Evolutionary conservation across 176 grass and related monocot species (phyloP), one percentile per base, ranked within the genome.

Genomic region (Eleusine indica): DNA sequence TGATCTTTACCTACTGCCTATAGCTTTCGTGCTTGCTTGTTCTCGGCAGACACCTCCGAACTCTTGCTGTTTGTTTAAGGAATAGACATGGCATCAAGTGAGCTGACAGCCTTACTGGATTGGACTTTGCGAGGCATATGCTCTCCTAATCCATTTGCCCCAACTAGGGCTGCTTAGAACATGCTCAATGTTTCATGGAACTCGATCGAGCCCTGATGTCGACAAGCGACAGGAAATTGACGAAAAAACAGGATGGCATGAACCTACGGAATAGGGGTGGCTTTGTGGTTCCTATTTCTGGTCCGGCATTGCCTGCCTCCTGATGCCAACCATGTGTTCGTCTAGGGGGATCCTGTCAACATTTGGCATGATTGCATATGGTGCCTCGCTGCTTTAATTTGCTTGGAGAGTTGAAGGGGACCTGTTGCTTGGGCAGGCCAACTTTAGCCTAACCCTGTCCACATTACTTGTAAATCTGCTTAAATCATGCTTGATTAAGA

Each of bases 41-140:
- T 85, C 28, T 71, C 44, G 28, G 66, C 66, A 77, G 83, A 65
- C 75, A 68, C 49, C 71, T 41, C 81, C 16, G 66, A 21, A 39
- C 82, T 41, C 78, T 90, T 90, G 88, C 83, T 82, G 83, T 58
- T 86, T 86, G 84, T 90, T 83, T 86, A 90, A 90, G 88, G 84
- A 86, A 90, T 3, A 75, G 38, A 57, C 70, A 43, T 68, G 52
- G 2, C 82, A 69, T 80, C 81, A 75, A 46, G 41, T 51, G 81
- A 84, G 81, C n/a, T 68, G 74, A 17, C 30, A 15, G 62, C 25
- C 32, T 65, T 58, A 39, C 51, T 71, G 32, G 73, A 78, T 71
- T 72, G 62, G 82, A 82, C 83, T 67, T 72, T 81, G 42, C 22
- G 87, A 63, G 43, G 19, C 77, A 84, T 49, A 25, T 84, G 74